Percentiles rank a stretch among this genome's conserved stretches.
These are phyloP conservation scores for Schwanniomyces vanrijiae DNA, from an alignment of 805 yeast genomes.

Conservation along the genomic window DNA sequence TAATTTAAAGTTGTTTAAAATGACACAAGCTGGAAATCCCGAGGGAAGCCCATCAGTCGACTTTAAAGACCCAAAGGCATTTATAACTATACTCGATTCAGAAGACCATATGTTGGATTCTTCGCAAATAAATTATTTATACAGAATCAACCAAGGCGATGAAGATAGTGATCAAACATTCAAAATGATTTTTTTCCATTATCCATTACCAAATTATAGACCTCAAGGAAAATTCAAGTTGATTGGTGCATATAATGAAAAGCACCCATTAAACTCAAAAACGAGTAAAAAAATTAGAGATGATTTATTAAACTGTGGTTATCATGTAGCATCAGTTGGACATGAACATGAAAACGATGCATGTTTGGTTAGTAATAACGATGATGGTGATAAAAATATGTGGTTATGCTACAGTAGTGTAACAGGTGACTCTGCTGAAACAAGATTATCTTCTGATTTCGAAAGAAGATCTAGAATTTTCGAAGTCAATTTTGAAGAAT, in stretches of 20 bases:
- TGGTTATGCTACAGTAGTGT: constrained; percentile 43
- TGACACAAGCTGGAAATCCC: constrained; percentile 6
- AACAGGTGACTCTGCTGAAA: constrained; percentile 37
- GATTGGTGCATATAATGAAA: constrained; percentile 39
- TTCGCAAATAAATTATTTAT: constrained; percentile 35
- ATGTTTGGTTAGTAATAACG: constrained; percentile 26
- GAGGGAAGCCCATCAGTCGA: constrained; percentile 1
- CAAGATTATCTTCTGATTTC: constrained; percentile 22
- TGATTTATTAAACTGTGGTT: constrained; percentile 35
- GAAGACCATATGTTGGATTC: constrained; percentile 24
- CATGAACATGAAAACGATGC: constrained; percentile 47
- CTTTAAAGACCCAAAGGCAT: constrained; percentile 15
- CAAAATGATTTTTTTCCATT: constrained; percentile 38
- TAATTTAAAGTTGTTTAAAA: constrained; percentile 25
- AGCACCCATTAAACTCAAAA: constrained; percentile 29
- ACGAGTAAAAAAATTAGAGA: constrained; percentile 29
- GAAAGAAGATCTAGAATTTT: constrained; percentile 35
- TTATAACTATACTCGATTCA: constrained; percentile 36
- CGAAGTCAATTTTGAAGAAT: constrained; percentile 27
- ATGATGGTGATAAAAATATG: constrained; percentile 11
- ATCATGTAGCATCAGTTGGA: constrained; percentile 39
- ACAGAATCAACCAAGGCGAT: constrained; percentile 20
- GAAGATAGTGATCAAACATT: constrained; percentile 7
- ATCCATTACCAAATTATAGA: constrained; percentile 43
- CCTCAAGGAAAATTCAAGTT: constrained; percentile 38